phyloP scores from a whole-genome alignment of 805 yeast genomes.

The Yarrowia osloensis region DNA sequence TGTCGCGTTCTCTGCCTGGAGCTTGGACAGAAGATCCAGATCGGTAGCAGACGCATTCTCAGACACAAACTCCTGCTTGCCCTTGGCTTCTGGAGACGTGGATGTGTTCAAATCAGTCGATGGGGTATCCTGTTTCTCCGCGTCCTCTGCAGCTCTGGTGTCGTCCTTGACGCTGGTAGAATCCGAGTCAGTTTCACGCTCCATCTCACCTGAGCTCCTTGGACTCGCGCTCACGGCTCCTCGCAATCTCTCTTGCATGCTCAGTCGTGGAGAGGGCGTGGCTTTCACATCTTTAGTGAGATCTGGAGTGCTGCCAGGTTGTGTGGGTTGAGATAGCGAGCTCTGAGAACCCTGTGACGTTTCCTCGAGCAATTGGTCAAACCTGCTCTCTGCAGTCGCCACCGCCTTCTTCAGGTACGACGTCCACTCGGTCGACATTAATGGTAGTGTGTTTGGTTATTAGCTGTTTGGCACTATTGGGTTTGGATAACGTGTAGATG shows the following conservation, averaged over 20 bases:
- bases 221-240: constrained; percentile 20
- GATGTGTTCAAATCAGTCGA: neutral
- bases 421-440: constrained; percentile 26
- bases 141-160: neutral
- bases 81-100: neutral
- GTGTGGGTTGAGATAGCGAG: neutral
- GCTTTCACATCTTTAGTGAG: neutral
- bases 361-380: constrained; percentile 24
- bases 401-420: constrained; percentile 28
- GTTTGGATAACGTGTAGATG: constrained; percentile 21
- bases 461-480: neutral
- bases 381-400: constrained; percentile 17
- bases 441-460: neutral
- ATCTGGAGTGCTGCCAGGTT: neutral
- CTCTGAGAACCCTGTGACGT: constrained; percentile 9
- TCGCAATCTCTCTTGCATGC: constrained; percentile 17
- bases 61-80: neutral
- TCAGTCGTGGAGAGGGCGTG: constrained; percentile 4
- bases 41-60: neutral
- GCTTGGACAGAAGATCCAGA: neutral
- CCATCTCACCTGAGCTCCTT: neutral
- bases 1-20: neutral
- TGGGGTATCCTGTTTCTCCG: neutral
- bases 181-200: neutral
- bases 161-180: neutral